A percentile compares a stretch with the other conserved stretches of the same genome.
Conservation (phyloP, 1,284 basidiomycete species). For the Ustilago lituana region DNA sequence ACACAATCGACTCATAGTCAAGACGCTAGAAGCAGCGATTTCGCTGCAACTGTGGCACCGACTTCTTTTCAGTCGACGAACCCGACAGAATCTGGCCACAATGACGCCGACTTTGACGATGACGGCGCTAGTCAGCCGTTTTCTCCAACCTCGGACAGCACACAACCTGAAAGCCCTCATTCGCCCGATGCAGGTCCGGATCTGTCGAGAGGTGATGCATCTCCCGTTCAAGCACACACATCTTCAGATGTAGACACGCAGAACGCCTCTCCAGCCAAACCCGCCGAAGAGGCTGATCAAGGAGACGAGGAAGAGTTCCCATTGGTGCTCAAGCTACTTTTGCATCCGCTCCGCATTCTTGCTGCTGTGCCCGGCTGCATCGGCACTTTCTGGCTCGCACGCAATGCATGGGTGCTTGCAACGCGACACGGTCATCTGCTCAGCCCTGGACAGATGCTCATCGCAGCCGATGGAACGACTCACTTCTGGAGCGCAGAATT, state of each 20-base stretch:
- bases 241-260: too few species aligned
- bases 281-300: background rate
- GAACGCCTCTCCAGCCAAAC: too few species aligned
- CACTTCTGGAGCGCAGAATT: slow-evolving; percentile 13
- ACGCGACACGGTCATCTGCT: slow-evolving; percentile 34
- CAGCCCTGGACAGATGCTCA: slow-evolving; percentile 20
- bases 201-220: background rate
- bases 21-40: too few species aligned
- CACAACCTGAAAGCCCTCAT: slow-evolving; percentile 13
- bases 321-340: slow-evolving; percentile 46
- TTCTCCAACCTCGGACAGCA: slow-evolving; percentile 28
- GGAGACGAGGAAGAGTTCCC: slow-evolving; percentile 49
- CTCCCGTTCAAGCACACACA: too few species aligned
- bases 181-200: background rate
- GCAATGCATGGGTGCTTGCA: slow-evolving; percentile 39
- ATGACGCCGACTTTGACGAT: background rate
- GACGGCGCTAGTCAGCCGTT: slow-evolving; percentile 9
- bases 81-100: background rate
- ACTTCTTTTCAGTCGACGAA: background rate
- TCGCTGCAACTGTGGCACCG: too few species aligned
- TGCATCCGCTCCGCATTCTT: slow-evolving; percentile 61
- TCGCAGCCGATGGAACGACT: slow-evolving; percentile 26
- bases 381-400: slow-evolving; percentile 60
- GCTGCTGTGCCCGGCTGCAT: slow-evolving; percentile 63
- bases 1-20: too few species aligned